Percentiles rank a stretch among this genome's conserved stretches.
These are phyloP conservation scores for Dryadomyces sulphureus DNA, from an alignment of 2,329 filamentous ascomycete species.

Conservation along the genomic window DNA sequence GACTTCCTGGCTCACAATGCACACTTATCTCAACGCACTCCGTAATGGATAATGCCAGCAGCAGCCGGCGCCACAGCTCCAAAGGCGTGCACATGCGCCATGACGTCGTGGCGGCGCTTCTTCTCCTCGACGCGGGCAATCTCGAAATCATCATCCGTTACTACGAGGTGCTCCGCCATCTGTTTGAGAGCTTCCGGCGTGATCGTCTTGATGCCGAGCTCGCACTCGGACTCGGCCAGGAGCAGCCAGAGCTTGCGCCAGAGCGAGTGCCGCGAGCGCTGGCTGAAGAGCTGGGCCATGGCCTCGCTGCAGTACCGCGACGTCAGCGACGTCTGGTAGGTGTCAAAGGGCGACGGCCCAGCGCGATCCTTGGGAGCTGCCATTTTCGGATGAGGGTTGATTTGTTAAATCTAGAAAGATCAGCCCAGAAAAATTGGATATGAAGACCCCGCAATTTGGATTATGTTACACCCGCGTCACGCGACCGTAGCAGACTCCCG, in stretches of 20 bases:
- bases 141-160: neutral
- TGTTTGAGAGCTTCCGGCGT: conserved; percentile 58
- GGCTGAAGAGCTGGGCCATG: conserved; percentile 69
- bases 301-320: conserved; percentile 57
- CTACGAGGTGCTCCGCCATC: conserved; percentile 50
- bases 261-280: conserved; percentile 56
- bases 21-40: conserved; percentile 14
- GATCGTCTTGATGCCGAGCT: conserved; percentile 60
- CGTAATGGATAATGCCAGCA: neutral
- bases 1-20: too few species aligned
- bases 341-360: conserved; percentile 22
- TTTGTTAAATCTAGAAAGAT: too few species aligned
- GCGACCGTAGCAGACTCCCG: too few species aligned
- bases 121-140: conserved; percentile 1
- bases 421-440: neutral
- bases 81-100: conserved; percentile 1
- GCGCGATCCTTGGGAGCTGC: neutral
- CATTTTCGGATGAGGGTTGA: too few species aligned
- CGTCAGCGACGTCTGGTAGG: conserved; percentile 53
- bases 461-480: too few species aligned
- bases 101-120: neutral
- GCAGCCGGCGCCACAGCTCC: neutral
- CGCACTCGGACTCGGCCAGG: conserved; percentile 71
- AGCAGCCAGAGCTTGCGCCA: conserved; percentile 79
- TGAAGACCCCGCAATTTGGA: neutral